Evolutionary conservation across 805 yeast genomes (phyloP).

Genomic region (Zygosaccharomyces bailii): DNA sequence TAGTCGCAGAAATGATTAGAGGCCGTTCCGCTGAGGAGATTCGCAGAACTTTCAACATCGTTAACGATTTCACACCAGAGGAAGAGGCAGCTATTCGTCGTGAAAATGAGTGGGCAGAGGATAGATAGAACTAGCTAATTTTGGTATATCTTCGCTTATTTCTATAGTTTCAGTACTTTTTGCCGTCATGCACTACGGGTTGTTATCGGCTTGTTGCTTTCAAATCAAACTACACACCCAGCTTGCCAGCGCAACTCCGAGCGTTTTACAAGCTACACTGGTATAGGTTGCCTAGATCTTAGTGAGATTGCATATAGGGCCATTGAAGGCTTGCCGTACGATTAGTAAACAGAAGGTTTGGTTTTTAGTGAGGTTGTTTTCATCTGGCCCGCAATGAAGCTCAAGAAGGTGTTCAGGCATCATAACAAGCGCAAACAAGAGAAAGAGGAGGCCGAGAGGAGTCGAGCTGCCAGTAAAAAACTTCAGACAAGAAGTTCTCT

Average conservation of each 20-base stretch:
- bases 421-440: background rate
- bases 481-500: constrained; percentile 1
- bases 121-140: constrained; percentile 45
- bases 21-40: constrained; percentile 78
- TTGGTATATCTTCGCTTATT: background rate
- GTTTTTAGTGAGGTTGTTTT: background rate
- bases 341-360: background rate
- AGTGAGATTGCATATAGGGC: background rate
- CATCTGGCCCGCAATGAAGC: background rate
- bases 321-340: background rate
- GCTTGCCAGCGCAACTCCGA: background rate
- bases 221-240: background rate
- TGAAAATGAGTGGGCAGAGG: constrained; percentile 91
- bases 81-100: constrained; percentile 85
- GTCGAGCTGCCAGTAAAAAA: background rate
- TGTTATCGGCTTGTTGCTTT: background rate
- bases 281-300: background rate
- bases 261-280: background rate
- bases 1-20: constrained; percentile 80
- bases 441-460: constrained; percentile 1
- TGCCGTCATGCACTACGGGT: background rate
- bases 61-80: constrained; percentile 79
- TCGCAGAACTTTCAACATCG: constrained; percentile 74
- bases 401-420: background rate
- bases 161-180: background rate